Percentiles rank a stretch among this genome's conserved stretches.
phyloP scores from a whole-genome alignment of 2,329 filamentous ascomycete species.

The Nemania serpens region DNA sequence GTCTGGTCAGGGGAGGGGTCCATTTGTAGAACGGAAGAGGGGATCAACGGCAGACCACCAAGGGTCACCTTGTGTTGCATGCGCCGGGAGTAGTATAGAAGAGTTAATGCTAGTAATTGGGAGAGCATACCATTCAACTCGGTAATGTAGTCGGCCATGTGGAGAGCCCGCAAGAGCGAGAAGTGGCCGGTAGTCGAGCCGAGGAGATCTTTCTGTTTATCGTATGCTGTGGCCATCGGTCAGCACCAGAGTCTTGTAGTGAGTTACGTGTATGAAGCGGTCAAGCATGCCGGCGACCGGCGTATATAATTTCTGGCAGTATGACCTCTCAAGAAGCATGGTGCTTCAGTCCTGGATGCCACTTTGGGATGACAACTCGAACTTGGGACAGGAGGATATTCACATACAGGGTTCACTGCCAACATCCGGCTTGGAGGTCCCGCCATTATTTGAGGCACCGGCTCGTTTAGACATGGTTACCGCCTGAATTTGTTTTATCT shows the following conservation, averaged over 20 bases:
- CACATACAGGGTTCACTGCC: constrained; percentile 50
- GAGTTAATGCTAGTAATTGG: neutral
- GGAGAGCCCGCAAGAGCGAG: constrained; percentile 68
- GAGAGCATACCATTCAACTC: constrained; percentile 69
- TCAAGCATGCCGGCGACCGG: neutral
- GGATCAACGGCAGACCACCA: neutral
- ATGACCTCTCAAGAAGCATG: neutral
- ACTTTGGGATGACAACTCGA: neutral
- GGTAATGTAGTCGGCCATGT: constrained; percentile 84
- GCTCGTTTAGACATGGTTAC: constrained; percentile 67
- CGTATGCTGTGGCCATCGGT: constrained; percentile 54
- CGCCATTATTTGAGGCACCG: constrained; percentile 54
- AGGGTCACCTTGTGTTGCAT: too few species aligned
- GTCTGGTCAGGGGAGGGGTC: neutral
- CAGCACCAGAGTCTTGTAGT: constrained; percentile 11
- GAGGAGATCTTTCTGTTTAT: constrained; percentile 78
- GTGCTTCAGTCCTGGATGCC: neutral
- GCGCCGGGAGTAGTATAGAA: neutral
- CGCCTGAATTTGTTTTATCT: neutral
- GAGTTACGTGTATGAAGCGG: neutral
- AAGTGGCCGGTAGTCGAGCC: constrained; percentile 75
- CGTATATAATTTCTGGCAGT: neutral
- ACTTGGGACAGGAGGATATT: neutral
- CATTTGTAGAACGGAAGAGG: neutral
- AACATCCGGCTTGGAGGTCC: constrained; percentile 48